Base-by-base conservation (phyloP, 495 filamentous ascomycete genomes). In the Penicillium herquei region DNA sequence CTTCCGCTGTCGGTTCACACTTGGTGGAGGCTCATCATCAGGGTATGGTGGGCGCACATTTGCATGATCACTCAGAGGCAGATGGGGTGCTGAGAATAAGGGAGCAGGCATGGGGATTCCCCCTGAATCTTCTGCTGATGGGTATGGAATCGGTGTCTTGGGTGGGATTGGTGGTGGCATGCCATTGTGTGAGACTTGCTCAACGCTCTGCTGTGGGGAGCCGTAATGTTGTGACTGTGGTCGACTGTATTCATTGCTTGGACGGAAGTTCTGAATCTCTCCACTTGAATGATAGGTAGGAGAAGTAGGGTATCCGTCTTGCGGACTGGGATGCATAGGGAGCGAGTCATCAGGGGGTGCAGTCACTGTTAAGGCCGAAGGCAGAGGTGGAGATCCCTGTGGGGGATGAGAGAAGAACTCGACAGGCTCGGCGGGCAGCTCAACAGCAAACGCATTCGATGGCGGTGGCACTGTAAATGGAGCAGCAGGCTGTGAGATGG, bases 1-100 rank as follows among this genome's bases (percentile, higher is more conserved):
- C 70, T 97, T 97, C 65, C 87, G 84, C 52, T 88, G 86, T 77
- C 87, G 84, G 59, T 96, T 93, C 6, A 95, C 90, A 11, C 78
- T 70, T 1, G 92, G 92, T 34, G 91, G 90, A 11, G 87, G 87
- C n/a, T 88, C 89, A 54, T 95, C 90, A 52, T 85, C 74, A 0
- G 92, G 92, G 69, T 97, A 96, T 10, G 92, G 92, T 49, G 87
- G 75, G 16, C 72, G 70, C 13, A 67, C 50, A 51, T 70, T 70
- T 37, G 63, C 68, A 39, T 71, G 70, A 39, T 64, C 68, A 39
- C 61, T 60, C 7, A 58, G 18, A 31, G 52, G 54, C 42, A 52
- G 39, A 1, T 54, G 54, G 31, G 59, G 52, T 31, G 56, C 55
- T 6, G 65, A 61, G 41, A 65, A 65, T 34, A 63, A 49, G 31